phyloP scores from a whole-genome alignment of 441 rosid genomes.

The Flueggea neowawraea region DNA sequence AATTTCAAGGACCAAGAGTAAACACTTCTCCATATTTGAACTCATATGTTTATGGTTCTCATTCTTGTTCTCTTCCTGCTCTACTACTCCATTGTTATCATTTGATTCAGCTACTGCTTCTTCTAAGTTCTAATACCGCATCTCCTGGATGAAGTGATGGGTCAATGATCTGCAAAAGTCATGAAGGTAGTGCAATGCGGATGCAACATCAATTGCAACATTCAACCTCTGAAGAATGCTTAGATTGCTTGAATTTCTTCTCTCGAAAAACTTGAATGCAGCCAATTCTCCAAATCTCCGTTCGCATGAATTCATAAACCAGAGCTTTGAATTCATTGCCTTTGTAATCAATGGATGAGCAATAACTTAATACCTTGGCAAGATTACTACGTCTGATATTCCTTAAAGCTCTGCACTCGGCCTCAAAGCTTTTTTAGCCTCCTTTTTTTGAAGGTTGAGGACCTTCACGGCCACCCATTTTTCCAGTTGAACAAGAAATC shows the following conservation, averaged over 20 bases:
- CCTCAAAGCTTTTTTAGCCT: slow-evolving; percentile 23
- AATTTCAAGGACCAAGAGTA: slow-evolving; percentile 12
- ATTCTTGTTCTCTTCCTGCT: neutral
- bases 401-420: slow-evolving; percentile 24
- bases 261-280: slow-evolving; percentile 9
- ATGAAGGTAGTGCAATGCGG: slow-evolving; percentile 30
- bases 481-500: slow-evolving; percentile 10
- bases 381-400: slow-evolving; percentile 27
- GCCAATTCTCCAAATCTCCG: slow-evolving; percentile 24
- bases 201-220: slow-evolving; percentile 26
- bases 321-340: slow-evolving; percentile 32
- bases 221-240: slow-evolving; percentile 22
- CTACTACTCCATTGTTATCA: neutral
- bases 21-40: slow-evolving; percentile 4
- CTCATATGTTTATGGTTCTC: neutral
- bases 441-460: slow-evolving; percentile 13
- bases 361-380: slow-evolving; percentile 16
- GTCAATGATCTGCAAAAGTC: slow-evolving; percentile 19
- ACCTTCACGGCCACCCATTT: slow-evolving; percentile 24
- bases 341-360: slow-evolving; percentile 20
- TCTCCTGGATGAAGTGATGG: slow-evolving; percentile 2
- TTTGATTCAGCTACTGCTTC: neutral
- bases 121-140: no score
- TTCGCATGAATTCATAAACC: slow-evolving; percentile 21
- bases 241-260: neutral